These are phyloP conservation scores for Dentipellis fragilis DNA, from an alignment of 768 basidiomycete genomes.

Conservation along the genomic window DNA sequence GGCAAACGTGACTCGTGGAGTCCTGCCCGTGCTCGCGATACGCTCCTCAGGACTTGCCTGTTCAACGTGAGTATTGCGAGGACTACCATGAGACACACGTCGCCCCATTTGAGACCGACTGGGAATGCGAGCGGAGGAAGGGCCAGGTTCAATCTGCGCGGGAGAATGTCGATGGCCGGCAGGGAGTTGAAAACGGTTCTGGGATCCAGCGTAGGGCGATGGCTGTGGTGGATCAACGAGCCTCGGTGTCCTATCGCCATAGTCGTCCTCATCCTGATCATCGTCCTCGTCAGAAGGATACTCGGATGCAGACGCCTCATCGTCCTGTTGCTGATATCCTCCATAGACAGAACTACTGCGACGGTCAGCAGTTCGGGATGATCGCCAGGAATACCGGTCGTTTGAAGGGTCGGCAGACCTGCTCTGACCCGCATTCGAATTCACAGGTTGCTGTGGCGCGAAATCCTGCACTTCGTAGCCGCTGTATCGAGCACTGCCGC, in stretches of 20 bases:
- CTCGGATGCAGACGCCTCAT: neutral
- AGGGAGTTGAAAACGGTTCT: too few relatives aligned
- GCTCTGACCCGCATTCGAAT: neutral
- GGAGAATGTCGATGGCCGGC: too few relatives aligned
- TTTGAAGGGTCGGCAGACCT: neutral
- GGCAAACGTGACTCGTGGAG: neutral
- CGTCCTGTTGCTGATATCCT: neutral
- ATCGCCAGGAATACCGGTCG: neutral
- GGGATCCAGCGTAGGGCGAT: neutral
- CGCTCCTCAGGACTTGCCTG: too few relatives aligned
- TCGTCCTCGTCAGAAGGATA: conserved; percentile 1
- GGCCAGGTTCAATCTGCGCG: too few relatives aligned
- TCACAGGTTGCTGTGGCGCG: neutral
- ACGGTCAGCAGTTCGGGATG: neutral
- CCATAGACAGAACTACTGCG: neutral
- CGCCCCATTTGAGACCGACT: too few relatives aligned
- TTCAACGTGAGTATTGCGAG: too few relatives aligned
- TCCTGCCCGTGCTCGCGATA: neutral
- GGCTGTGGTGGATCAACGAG: neutral
- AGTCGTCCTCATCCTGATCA: neutral
- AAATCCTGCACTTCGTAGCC: neutral
- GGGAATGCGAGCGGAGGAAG: too few relatives aligned
- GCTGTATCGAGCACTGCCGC: neutral
- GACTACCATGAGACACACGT: too few relatives aligned
- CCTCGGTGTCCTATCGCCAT: neutral